Base-by-base conservation (phyloP, 768 basidiomycete genomes). In the Tylopilus intermedius region DNA sequence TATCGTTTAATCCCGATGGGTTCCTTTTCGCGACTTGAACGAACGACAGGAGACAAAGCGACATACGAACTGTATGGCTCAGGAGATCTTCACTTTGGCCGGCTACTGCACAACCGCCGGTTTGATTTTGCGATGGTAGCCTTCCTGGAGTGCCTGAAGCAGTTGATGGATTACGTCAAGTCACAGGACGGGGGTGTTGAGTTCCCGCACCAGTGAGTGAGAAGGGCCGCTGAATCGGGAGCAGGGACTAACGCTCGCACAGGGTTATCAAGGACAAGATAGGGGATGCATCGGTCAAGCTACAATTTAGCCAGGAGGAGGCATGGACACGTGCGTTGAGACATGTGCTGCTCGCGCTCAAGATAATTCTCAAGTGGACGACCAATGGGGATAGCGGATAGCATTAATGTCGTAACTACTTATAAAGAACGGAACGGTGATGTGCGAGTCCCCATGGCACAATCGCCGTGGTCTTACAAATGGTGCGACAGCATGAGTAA, bases 81-180 rank as follows among this genome's bases (percentile, higher is more conserved):
- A 3, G 92, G 94, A 8, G 95, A 97, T 68, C 71, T 96, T 21
- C 86, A 93, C 58, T 76, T 95, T 50, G 88, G 90, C 2, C 84
- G 94, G 30, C 67, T 97, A 14, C 74, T 98, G 37, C 95, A 98
- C 62, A 97, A 98, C 63, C 83, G 94, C 38, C 83, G 95, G 15
- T 99, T 98, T 69, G 94, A 98, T 70, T 80, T 88, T 57, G 95
- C 88, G 2, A 94, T 98, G 90, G 92, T 95, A 10, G 90, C 92
- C 9, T 92, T 98, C 64, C 77, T 99, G 40, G 96, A 98, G 58
- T 96, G 94, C 65, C 73, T 99, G 37, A 87, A 91, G 62, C 93
- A 97, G 64, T 73, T 97, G 26, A 84, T 92, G 71, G 94, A 96
- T 53, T 82, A 88, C 62, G 88, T 92, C 47, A 84, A 83, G 65